A percentile compares a stretch with the other conserved stretches of the same genome.
These are phyloP conservation scores for Mycosarcoma mackinlayi DNA, from an alignment of 1,284 basidiomycete genomes.

Conservation along the genomic window DNA sequence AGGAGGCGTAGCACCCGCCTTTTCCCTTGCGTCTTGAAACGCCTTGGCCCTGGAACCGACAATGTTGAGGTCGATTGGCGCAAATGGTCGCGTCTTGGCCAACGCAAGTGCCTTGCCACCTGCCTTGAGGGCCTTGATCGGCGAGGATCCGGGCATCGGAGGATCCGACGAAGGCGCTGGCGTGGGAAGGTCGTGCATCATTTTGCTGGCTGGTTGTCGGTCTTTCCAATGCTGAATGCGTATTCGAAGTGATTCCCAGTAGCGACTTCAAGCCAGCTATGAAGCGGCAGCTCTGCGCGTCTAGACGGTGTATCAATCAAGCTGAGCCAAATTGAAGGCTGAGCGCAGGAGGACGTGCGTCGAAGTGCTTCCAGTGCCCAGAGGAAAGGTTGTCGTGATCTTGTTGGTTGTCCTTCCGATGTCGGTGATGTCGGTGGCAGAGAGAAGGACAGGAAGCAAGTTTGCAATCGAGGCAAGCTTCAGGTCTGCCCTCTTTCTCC, in stretches of 20 bases:
- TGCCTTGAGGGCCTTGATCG: slow-evolving; percentile 20
- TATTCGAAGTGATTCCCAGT: too few species aligned
- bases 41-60: slow-evolving; percentile 29
- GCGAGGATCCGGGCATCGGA: slow-evolving; percentile 45
- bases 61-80: slow-evolving; percentile 39
- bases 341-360: neutral
- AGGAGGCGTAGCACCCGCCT: slow-evolving; percentile 42
- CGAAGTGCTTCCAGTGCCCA: neutral
- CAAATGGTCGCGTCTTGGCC: slow-evolving; percentile 32
- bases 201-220: slow-evolving; percentile 6
- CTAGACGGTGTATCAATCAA: too few species aligned
- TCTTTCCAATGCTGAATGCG: neutral
- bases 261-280: too few species aligned
- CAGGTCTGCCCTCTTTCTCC: too few species aligned
- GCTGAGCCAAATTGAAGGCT: neutral
- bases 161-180: slow-evolving; percentile 53
- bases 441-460: neutral
- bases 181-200: slow-evolving; percentile 53
- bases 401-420: neutral
- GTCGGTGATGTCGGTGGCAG: neutral
- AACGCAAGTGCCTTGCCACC: slow-evolving; percentile 17
- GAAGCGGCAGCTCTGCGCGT: too few species aligned
- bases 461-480: neutral
- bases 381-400: neutral
- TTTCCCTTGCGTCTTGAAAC: slow-evolving; percentile 25